These are phyloP conservation scores for Vitis hybrid DNA, from an alignment of 177 flowering plant genomes.

Conservation along the genomic window DNA sequence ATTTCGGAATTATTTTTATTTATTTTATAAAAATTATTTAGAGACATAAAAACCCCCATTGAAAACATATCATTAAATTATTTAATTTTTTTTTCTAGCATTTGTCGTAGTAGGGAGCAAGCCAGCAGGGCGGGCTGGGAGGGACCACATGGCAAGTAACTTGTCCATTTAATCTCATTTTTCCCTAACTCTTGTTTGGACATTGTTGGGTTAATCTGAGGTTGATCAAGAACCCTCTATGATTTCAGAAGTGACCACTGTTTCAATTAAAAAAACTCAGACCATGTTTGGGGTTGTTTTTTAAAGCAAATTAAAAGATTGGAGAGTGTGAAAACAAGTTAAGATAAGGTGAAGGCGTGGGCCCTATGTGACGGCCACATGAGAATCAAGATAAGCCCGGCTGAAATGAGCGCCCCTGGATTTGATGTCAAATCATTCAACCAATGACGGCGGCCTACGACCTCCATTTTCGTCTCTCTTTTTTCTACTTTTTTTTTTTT, in stretches of 20 bases:
- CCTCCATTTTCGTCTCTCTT: neutral
- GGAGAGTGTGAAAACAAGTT: neutral
- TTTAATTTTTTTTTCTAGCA: no score
- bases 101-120: no score
- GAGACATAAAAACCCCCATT: no score
- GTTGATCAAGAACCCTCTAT: neutral
- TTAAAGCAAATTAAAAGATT: neutral
- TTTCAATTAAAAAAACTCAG: neutral
- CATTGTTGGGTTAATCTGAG: no score
- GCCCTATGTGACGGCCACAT: neutral
- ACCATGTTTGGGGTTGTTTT: no score
- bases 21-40: no score
- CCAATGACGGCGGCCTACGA: slow-evolving; percentile 9
- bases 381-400: no score
- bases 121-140: no score
- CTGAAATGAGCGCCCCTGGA: neutral
- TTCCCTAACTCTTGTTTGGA: no score
- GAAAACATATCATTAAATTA: no score
- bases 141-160: neutral
- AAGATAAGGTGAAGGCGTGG: slow-evolving; percentile 4
- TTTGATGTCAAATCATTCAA: slow-evolving; percentile 10
- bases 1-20: no score
- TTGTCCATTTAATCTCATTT: neutral
- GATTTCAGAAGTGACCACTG: neutral
- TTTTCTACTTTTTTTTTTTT: neutral